Base-by-base conservation (phyloP, 116 monocot genomes). In the Phalaenopsis hybrid region DNA sequence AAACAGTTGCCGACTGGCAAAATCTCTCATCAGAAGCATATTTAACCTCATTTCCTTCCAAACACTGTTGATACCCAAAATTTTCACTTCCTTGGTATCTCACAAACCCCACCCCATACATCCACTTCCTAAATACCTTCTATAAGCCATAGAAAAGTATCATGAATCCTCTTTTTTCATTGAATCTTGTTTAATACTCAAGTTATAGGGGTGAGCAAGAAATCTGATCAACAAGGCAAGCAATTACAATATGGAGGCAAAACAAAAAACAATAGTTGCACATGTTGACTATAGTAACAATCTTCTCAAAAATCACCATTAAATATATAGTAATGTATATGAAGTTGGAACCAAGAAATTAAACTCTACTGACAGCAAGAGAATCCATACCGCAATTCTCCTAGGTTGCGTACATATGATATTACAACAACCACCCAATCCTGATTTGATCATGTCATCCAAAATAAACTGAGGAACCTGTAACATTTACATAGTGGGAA, bases 321-420 rank as follows among this genome's bases (percentile, higher is more conserved):
- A 10, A 8, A 6, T 31, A 49, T 6, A 77, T 8, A 21, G 49
- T 37, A 76, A 20, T 13, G 10, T 49, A 49, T 6, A 21, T 21
- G 49, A 31, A 76, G 9, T 21, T 48, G 49, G 49, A 76, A 76
- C 3, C 4, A 45, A 20, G 6, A 76, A 49, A 76, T 75, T 17
- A 18, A 75, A 44, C n/a, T 44, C 15, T 75, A 45, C n/a, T 12
- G 77, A 31, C 15, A 20, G 18, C 46, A 31, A 25, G 18, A 25
- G 80, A 73, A 76, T 77, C 25, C 83, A 86, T 97, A 98, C 98
- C 80, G 98, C 98, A 69, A 98, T 90, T 84, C 98, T 91, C 63
- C 98, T 88, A 41, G 98, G 98, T 85, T 98, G 98, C 59, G 98
- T 98, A 85, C 98, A 98, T 61, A 98, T 82, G 83, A 98, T 89